phyloP scores from a whole-genome alignment of 1,284 basidiomycete species.

The Phylloporus sp. region DNA sequence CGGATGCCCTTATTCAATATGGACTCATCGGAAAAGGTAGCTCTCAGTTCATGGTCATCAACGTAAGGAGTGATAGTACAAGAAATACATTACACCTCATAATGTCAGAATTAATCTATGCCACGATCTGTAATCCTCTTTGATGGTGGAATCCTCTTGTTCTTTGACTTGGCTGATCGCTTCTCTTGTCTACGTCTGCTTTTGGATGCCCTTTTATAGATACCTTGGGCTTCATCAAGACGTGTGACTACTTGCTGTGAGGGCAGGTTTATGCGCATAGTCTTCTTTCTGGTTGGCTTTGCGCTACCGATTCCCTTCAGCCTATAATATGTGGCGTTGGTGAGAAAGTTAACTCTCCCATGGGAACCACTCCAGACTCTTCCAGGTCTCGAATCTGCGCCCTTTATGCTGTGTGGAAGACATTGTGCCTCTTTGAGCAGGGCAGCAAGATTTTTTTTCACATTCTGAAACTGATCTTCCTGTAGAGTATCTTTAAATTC shows the following conservation, averaged over 20 bases:
- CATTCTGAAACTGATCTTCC: neutral
- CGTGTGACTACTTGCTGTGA: conserved; percentile 6
- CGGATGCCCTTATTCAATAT: no score
- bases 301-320: conserved; percentile 6
- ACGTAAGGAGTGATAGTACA: no score
- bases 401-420: conserved; percentile 9
- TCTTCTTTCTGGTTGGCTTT: conserved; percentile 1
- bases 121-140: no score
- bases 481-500: neutral
- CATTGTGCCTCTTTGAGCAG: conserved; percentile 8
- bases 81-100: no score
- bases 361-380: conserved; percentile 10
- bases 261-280: conserved; percentile 12
- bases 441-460: neutral
- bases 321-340: conserved; percentile 10
- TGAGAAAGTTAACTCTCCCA: conserved; percentile 8
- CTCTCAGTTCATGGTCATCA: no score
- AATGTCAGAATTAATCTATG: no score
- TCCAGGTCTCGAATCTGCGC: neutral
- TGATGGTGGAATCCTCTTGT: conserved; percentile 16
- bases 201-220: conserved; percentile 9
- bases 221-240: conserved; percentile 17
- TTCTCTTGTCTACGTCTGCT: neutral
- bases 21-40: no score
- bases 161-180: conserved; percentile 2